Percentiles rank a stretch among this genome's conserved stretches.
Evolutionary conservation across 2,329 filamentous ascomycete genomes (phyloP).

Genomic region (Cladosporium sp.): DNA sequence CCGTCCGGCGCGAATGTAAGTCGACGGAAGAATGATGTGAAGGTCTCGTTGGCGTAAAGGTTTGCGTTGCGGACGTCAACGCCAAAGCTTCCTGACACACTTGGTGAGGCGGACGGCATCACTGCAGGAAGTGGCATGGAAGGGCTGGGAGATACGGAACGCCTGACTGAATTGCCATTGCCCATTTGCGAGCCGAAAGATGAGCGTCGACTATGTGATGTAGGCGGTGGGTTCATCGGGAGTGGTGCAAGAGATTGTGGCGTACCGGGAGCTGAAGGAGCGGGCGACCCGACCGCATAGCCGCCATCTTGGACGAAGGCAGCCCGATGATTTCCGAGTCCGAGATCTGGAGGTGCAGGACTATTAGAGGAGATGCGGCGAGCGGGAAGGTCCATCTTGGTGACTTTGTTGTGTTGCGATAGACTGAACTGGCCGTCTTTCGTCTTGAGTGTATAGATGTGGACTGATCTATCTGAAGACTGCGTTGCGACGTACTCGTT

Average conservation of each 20-base stretch:
- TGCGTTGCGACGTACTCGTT: constrained; percentile 99
- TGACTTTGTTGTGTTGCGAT: constrained; percentile 74
- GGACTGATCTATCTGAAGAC: constrained; percentile 95
- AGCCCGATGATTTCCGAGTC: constrained; percentile 52
- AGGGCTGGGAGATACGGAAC: constrained; percentile 89
- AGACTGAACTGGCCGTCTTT: constrained; percentile 95
- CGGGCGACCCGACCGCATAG: constrained; percentile 73
- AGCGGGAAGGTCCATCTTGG: constrained; percentile 90
- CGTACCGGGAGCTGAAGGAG: constrained; percentile 88
- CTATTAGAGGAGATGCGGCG: constrained; percentile 88
- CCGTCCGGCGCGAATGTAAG: constrained; percentile 95
- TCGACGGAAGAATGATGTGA: constrained; percentile 94
- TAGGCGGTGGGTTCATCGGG: constrained; percentile 94
- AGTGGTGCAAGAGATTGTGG: constrained; percentile 82
- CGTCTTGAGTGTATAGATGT: constrained; percentile 93
- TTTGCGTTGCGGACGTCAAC: constrained; percentile 76
- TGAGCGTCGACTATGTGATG: constrained; percentile 90
- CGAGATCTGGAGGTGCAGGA: constrained; percentile 83
- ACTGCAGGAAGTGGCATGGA: constrained; percentile 92
- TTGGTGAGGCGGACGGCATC: constrained; percentile 90
- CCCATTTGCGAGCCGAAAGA: constrained; percentile 73
- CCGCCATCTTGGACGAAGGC: constrained; percentile 62
- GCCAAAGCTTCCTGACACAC: constrained; percentile 63
- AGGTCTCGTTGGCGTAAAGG: constrained; percentile 93
- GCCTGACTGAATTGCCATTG: constrained; percentile 70